Base-by-base conservation (phyloP, 352 stramenopile genomes). In the Phytophthora ramorum region DNA sequence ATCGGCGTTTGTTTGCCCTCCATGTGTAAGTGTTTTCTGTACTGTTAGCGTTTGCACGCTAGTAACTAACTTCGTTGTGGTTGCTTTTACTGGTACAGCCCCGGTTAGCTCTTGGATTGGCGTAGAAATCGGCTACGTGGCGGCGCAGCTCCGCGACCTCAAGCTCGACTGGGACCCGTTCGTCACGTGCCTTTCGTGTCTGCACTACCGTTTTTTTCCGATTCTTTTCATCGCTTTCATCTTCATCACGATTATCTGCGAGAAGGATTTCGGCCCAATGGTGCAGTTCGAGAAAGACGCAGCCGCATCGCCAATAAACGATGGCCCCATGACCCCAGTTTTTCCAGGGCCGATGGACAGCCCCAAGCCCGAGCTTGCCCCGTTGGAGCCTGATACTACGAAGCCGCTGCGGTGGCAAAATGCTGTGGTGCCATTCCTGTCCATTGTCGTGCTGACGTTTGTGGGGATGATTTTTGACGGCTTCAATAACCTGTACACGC, bases 81-180 rank as follows among this genome's bases (percentile, higher is more conserved):
- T 26, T 26, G 14, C 24, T 32, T 26, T 16, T 49, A 8, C 10
- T 19, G 47, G 16, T 43, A 4, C 22, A 89, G 86, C 89, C 30
- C 91, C 91, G 4, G 87, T 97, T 43, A 96, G 86, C 34, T 91
- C 89, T 9, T 97, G 90, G 90, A 93, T 97, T 37, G 91, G 90
- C 37, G 87, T 96, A 7, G 86, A 97, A 68, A 96, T 96, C 53
- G 89, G 85, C 47, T 96, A 97, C 67, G 81, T 94, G 26, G 89
- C 85, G 4, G 88, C 82, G 8, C 86, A 94, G 63, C 63, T 96
- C 10, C 77, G 75, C 17, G 76, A 90, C 30, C 75, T 97, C 4
- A 81, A 90, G 30, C 80, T 91, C 16, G 85, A 94, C 62, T 97
- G 83, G 83, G 88, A 97, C 47, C 87, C 91, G 66, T 93, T 97